Conservation (phyloP, 1,284 basidiomycete species). For the Trichosporon faecale region DNA sequence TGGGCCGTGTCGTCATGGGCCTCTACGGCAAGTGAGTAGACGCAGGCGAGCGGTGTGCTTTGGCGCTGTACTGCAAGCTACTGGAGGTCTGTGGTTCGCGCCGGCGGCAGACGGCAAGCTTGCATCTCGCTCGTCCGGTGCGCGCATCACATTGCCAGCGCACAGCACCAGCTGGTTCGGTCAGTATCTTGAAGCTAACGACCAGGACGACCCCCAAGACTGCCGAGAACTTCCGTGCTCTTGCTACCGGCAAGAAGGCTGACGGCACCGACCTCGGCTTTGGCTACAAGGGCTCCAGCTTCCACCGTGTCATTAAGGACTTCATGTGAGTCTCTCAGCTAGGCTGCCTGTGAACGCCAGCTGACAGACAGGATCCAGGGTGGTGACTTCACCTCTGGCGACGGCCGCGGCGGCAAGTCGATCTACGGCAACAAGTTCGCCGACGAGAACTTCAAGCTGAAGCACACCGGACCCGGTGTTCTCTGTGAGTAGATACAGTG, state of each 20-base stretch:
- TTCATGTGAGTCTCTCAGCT: slow-evolving; percentile 58
- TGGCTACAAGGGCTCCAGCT: slow-evolving; percentile 67
- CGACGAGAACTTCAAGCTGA: slow-evolving; percentile 83
- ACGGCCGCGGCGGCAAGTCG: slow-evolving; percentile 62
- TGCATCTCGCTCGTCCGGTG: no score
- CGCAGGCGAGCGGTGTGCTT: no score
- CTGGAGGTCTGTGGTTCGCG: no score
- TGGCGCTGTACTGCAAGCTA: no score
- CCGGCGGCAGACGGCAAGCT: no score
- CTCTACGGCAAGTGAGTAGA: slow-evolving; percentile 67
- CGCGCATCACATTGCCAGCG: no score
- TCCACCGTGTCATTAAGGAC: slow-evolving; percentile 69
- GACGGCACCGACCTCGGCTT: slow-evolving; percentile 69
- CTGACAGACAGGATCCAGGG: slow-evolving; percentile 58
- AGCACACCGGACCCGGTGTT: slow-evolving; percentile 76
- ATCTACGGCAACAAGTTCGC: slow-evolving; percentile 62
- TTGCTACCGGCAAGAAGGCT: slow-evolving; percentile 70
- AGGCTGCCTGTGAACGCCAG: not conserved
- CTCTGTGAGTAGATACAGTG: slow-evolving; percentile 55
- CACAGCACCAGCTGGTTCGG: no score
- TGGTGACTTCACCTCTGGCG: slow-evolving; percentile 67
- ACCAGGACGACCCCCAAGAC: slow-evolving; percentile 73
- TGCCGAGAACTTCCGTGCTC: slow-evolving; percentile 66
- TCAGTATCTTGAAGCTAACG: slow-evolving; percentile 7
- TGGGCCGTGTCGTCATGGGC: slow-evolving; percentile 79